Evolutionary conservation across 2,329 filamentous ascomycete genomes (phyloP).

Genomic region (Talaromyces sp.): DNA sequence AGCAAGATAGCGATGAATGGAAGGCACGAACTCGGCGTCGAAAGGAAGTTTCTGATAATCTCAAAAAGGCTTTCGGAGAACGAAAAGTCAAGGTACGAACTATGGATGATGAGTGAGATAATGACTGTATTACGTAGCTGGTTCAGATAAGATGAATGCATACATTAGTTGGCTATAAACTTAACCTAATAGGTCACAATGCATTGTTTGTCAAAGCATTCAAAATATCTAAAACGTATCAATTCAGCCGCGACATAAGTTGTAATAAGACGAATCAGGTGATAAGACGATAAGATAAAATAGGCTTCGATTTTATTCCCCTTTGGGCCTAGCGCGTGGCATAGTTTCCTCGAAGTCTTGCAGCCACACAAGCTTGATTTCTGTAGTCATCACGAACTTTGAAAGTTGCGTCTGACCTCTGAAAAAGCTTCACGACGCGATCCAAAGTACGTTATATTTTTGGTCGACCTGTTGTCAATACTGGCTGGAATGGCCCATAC

Average conservation of each 20-base stretch:
- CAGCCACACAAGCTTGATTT: background rate
- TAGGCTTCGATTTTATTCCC: background rate
- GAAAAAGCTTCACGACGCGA: background rate
- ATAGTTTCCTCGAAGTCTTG: background rate
- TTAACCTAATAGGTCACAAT: no score
- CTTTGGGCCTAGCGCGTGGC: background rate
- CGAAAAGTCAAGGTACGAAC: slow-evolving; percentile 24
- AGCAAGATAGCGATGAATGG: slow-evolving; percentile 34
- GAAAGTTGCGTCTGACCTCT: background rate
- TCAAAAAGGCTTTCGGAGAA: slow-evolving; percentile 26
- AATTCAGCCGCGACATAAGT: no score
- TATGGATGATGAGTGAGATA: slow-evolving; percentile 24
- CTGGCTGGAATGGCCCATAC: background rate
- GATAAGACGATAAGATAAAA: background rate
- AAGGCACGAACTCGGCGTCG: slow-evolving; percentile 35
- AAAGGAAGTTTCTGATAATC: slow-evolving; percentile 27
- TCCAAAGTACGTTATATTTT: background rate
- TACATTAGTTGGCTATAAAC: background rate
- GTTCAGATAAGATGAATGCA: background rate
- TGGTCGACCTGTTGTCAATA: background rate
- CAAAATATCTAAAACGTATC: no score
- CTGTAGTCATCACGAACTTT: background rate
- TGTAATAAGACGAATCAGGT: background rate
- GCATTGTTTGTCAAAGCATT: no score
- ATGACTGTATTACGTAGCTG: slow-evolving; percentile 6